Evolutionary conservation across 148 eudicot genomes (phyloP).

Genomic region (Cornus kousa): DNA sequence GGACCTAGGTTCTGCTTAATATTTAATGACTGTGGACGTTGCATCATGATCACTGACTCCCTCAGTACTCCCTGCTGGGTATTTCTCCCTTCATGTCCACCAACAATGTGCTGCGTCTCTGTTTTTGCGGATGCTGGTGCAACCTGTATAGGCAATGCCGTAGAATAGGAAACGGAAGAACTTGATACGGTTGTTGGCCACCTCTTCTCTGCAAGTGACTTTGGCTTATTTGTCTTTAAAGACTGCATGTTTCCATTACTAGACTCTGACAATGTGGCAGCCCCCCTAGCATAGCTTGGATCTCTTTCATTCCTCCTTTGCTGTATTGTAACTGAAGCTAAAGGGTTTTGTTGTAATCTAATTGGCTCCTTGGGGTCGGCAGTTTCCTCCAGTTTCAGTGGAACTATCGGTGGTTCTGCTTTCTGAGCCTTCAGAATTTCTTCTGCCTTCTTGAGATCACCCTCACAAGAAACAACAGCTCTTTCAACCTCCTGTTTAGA

Average conservation of each 20-base stretch:
- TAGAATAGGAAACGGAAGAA: not conserved
- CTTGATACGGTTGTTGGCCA: not conserved
- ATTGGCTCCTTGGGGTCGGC: not conserved
- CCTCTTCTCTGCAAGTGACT: not conserved
- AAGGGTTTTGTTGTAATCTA: not conserved
- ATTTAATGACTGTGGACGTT: not conserved
- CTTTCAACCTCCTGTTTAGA: not conserved
- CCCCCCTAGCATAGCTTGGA: not conserved
- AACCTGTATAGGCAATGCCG: not conserved
- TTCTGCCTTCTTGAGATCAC: not conserved
- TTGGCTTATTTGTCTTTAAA: not conserved
- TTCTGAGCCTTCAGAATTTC: not conserved
- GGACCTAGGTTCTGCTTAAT: not conserved
- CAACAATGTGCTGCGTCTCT: not conserved
- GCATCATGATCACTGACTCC: not conserved
- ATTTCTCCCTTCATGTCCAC: not conserved
- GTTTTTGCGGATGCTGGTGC: not conserved
- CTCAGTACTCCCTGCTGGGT: not conserved
- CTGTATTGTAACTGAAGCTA: not conserved
- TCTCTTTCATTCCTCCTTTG: not conserved
- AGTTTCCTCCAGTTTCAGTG: not conserved
- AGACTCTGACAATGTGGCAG: not conserved
- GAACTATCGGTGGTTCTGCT: not conserved
- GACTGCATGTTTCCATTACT: not conserved
- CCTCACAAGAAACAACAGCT: not conserved